Evolutionary conservation across 345 rosid species (phyloP), one percentile per base, ranked within the genome.

Genomic region (Hibiscus tridactylites): DNA sequence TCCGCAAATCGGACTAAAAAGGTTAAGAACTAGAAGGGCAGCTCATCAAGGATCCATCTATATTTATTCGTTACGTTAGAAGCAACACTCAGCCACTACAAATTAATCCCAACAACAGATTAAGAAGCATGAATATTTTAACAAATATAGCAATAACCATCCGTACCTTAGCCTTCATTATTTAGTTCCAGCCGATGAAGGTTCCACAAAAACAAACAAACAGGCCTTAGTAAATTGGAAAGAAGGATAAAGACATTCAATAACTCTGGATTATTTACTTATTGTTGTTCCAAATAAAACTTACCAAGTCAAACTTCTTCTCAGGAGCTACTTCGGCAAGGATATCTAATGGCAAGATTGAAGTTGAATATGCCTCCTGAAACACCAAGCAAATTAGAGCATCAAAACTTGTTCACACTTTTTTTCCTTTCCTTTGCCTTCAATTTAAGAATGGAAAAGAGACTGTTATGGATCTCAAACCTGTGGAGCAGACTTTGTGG

Each of bases 271-370:
- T 21, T 17, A n/a, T 24, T 15, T 42, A 8, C 26, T 39, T 39
- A 39, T 39, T 39, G 44, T 39, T 39, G 9, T 39, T 39, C 44
- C 9, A 39, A 39, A 39, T 1, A 39, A 15, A 76, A 81, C 85
- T 68, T 82, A 89, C 98, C 94, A 80, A 74, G 46, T 83, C 92
- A 65, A 92, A 63, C 72, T 78, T 82, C 74, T 90, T 80, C 77
- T 81, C 92, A 13, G 92, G 91, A 71, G 88, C 83, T 83, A 83
- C 85, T 44, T 92, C 98, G 0, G 98, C 96, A 57, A 90, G 99
- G 70, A 95, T 69, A 75, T 95, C 97, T 9, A 92, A 81, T 59
- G 99, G 97, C 75, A 87, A 73, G 8, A 92, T 75, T 13, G 97
- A 96, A 65, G 90, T 92, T 68, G 99, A 88, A 77, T 84, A 88